A percentile compares a stretch with the other conserved stretches of the same genome.
Evolutionary conservation across 148 eudicot genomes (phyloP).

Genomic region (Heliosperma pusillum): DNA sequence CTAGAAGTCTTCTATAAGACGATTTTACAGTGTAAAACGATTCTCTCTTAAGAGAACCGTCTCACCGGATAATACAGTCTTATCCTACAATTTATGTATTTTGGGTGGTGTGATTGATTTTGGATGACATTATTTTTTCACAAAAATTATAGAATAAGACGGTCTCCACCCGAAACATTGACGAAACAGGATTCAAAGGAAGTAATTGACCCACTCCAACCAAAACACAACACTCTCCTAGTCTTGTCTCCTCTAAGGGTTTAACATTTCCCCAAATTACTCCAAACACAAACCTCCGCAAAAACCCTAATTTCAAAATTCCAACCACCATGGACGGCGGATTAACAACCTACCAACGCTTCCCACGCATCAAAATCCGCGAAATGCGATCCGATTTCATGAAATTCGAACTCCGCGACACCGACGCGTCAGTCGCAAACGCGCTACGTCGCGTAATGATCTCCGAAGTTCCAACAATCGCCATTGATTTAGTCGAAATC

Average conservation of each 20-base stretch:
- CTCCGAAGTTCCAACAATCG: conserved; percentile 89
- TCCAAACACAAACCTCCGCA: neutral
- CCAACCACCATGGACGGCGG: conserved; percentile 9
- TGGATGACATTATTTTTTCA: too few relatives aligned
- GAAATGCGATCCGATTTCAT: conserved; percentile 62
- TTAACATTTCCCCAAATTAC: neutral
- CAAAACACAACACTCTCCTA: neutral
- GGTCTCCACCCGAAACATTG: too few relatives aligned
- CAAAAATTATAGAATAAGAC: too few relatives aligned
- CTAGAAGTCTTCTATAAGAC: too few relatives aligned
- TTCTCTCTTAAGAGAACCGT: too few relatives aligned
- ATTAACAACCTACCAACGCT: conserved; percentile 57
- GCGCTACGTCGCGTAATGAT: conserved; percentile 96
- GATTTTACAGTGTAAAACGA: too few relatives aligned
- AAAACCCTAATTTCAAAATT: conserved; percentile 10
- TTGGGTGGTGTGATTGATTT: too few relatives aligned
- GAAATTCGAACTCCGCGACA: conserved; percentile 82
- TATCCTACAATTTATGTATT: too few relatives aligned
- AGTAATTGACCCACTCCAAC: neutral
- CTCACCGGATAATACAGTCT: too few relatives aligned
- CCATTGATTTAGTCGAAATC: conserved; percentile 87
- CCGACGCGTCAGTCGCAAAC: conserved; percentile 79
- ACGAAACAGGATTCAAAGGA: neutral
- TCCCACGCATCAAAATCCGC: conserved; percentile 75
- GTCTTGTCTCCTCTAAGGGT: neutral